These are phyloP conservation scores for Aspergillus egyptiacus DNA, from an alignment of 495 filamentous ascomycete species.

Conservation along the genomic window DNA sequence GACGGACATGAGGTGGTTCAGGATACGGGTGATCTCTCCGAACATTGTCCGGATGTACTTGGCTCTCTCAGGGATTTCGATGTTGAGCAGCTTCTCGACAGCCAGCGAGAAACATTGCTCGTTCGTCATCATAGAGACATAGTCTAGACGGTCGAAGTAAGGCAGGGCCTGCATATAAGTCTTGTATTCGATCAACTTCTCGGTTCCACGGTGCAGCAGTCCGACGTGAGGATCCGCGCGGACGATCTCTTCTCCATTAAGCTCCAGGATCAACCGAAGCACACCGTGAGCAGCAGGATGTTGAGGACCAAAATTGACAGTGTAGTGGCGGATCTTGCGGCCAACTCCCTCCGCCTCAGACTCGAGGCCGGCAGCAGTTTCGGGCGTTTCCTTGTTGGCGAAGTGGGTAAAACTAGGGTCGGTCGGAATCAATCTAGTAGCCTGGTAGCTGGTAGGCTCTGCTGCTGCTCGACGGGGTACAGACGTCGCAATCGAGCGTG, in stretches of 20 bases:
- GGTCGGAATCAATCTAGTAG: constrained; percentile 53
- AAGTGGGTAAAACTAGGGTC: constrained; percentile 51
- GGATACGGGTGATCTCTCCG: constrained; percentile 86
- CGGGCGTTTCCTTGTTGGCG: constrained; percentile 43
- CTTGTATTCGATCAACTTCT: constrained; percentile 99
- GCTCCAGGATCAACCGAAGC: constrained; percentile 92
- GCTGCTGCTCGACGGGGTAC: constrained; percentile 60
- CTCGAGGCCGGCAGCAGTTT: constrained; percentile 40
- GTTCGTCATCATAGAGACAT: constrained; percentile 99
- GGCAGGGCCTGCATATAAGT: constrained; percentile 97
- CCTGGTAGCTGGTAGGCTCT: constrained; percentile 49
- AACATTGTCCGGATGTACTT: constrained; percentile 98
- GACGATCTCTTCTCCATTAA: constrained; percentile 97
- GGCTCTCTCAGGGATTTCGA: constrained; percentile 91
- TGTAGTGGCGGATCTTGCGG: constrained; percentile 97
- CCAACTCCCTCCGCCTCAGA: constrained; percentile 50
- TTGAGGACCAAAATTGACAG: constrained; percentile 99
- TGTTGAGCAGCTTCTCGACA: constrained; percentile 95
- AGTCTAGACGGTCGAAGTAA: constrained; percentile 98
- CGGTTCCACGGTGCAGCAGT: constrained; percentile 91
- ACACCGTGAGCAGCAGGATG: constrained; percentile 99
- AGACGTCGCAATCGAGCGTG: constrained; percentile 64
- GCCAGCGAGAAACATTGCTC: constrained; percentile 95
- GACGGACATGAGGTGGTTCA: constrained; percentile 98
- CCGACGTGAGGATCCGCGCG: constrained; percentile 96